phyloP scores from a whole-genome alignment of 1,284 basidiomycete species.

The Sporisorium scitamineum region DNA sequence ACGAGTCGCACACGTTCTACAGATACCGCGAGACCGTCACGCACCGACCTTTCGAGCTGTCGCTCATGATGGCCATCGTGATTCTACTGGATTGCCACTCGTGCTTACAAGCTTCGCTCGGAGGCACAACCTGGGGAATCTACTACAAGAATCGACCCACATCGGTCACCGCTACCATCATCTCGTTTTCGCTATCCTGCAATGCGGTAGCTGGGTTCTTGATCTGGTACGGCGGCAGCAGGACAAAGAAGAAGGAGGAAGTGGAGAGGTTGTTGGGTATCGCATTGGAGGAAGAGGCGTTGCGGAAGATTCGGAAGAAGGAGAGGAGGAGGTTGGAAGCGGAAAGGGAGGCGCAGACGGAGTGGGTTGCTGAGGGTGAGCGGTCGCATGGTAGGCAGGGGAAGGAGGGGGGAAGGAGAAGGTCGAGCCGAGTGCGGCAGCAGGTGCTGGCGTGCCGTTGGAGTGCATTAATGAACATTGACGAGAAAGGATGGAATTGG shows the following conservation, averaged over 20 bases:
- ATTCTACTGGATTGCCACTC: slow-evolving; percentile 63
- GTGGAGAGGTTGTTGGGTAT: slow-evolving; percentile 79
- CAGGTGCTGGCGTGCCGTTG: not conserved
- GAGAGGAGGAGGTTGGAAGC: slow-evolving; percentile 9
- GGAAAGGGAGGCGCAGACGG: slow-evolving; percentile 1
- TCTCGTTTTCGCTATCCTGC: slow-evolving; percentile 81
- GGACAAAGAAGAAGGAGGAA: slow-evolving; percentile 81
- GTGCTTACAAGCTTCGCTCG: slow-evolving; percentile 73
- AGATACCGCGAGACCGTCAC: slow-evolving; percentile 86
- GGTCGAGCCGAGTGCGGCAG: not conserved
- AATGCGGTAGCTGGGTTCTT: slow-evolving; percentile 82
- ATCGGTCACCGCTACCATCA: slow-evolving; percentile 76
- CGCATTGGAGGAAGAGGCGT: slow-evolving; percentile 74
- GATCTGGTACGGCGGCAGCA: slow-evolving; percentile 81
- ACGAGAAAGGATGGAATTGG: not conserved
- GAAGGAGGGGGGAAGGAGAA: not conserved
- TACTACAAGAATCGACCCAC: slow-evolving; percentile 70
- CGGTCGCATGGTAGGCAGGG: slow-evolving; percentile 1
- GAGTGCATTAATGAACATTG: slow-evolving; percentile 41
- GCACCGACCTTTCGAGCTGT: slow-evolving; percentile 80
- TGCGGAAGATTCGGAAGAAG: slow-evolving; percentile 45
- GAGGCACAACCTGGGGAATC: slow-evolving; percentile 83
- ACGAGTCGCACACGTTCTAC: slow-evolving; percentile 77
- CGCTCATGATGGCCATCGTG: slow-evolving; percentile 49
- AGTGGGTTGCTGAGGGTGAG: slow-evolving; percentile 3